Conservation (phyloP, 495 filamentous ascomycete species). For the Lophiotrema nucula region DNA sequence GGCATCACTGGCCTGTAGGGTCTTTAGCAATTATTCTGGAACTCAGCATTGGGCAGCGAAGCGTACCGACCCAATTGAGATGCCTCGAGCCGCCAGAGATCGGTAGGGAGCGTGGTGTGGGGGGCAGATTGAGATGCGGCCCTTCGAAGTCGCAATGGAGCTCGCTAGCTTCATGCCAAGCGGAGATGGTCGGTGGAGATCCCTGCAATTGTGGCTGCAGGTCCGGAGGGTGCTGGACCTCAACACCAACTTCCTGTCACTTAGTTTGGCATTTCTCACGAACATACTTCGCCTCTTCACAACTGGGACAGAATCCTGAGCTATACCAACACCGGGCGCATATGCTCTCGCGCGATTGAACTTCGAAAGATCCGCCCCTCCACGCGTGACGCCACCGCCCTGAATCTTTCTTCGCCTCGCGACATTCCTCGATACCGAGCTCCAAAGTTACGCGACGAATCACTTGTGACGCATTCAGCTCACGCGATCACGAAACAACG, state of each 20-base stretch:
- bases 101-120: not conserved
- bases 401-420: not conserved
- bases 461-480: no score
- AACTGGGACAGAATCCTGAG: no score
- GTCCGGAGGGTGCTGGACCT: not conserved
- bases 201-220: constrained; percentile 12
- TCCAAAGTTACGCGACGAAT: no score
- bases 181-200: not conserved
- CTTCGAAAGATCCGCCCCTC: not conserved
- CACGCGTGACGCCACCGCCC: constrained; percentile 7
- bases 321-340: no score
- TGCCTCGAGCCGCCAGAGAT: not conserved
- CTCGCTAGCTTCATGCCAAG: not conserved
- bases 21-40: constrained; percentile 5
- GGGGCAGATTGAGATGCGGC: not conserved
- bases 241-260: constrained; percentile 9
- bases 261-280: not conserved
- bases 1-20: constrained; percentile 13
- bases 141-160: not conserved
- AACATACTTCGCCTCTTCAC: no score
- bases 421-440: no score
- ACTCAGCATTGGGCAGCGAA: not conserved
- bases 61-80: constrained; percentile 27
- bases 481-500: no score
- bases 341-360: no score